These are phyloP conservation scores for cucumber (Cucumis sativus) DNA, from an alignment of 306 rosid genomes.

Conservation along the genomic window DNA sequence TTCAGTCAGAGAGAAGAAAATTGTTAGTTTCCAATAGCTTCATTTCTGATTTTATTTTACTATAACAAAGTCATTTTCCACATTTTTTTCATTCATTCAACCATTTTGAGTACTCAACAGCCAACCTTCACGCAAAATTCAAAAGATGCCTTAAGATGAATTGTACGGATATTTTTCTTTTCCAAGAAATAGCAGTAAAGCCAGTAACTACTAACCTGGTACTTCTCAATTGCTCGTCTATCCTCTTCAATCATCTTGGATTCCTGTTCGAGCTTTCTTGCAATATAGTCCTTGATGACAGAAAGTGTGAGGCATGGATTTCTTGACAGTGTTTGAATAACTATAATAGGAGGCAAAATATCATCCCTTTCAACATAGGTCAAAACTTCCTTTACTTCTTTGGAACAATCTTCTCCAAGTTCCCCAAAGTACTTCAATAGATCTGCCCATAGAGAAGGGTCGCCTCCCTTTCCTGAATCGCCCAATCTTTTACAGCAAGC, in stretches of 20 bases:
- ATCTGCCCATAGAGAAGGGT: conserved; percentile 95
- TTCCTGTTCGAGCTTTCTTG: conserved; percentile 91
- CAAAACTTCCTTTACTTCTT: conserved; percentile 95
- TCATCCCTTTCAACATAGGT: conserved; percentile 84
- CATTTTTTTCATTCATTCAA: not conserved
- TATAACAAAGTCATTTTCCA: not conserved
- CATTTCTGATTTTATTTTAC: not conserved
- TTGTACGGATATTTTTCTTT: not conserved
- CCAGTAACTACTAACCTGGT: conserved; percentile 51
- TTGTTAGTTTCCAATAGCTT: not conserved
- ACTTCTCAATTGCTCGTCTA: conserved; percentile 74
- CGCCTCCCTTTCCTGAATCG: conserved; percentile 88
- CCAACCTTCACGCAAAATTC: not conserved
- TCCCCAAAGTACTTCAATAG: conserved; percentile 89
- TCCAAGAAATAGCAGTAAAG: not conserved
- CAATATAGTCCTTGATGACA: conserved; percentile 88
- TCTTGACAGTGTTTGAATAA: conserved; percentile 78
- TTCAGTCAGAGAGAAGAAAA: not conserved
- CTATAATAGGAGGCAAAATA: conserved; percentile 89
- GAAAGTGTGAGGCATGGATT: conserved; percentile 92
- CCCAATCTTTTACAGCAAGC: conserved; percentile 91
- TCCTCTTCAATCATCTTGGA: conserved; percentile 90
- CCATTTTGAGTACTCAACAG: not conserved
- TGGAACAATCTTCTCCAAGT: conserved; percentile 97
- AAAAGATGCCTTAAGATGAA: not conserved